Base-by-base conservation (phyloP, 2,329 filamentous ascomycete species). In the Diaporthe aspalathi region DNA sequence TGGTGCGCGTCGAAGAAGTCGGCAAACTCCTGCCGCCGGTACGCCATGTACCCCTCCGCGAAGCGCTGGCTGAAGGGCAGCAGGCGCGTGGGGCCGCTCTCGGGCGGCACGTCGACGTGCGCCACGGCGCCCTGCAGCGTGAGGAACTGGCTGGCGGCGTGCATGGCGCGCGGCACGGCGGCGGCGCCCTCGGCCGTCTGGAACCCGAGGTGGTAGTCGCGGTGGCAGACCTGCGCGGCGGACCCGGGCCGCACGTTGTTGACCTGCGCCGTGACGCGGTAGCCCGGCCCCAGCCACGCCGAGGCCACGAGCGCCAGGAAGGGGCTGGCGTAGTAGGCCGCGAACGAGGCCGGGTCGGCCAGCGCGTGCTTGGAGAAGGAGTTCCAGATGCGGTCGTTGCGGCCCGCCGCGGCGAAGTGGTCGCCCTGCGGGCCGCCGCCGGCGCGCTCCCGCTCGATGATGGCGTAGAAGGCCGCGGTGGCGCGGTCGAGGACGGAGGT, bases 181-280 rank as follows among this genome's bases (percentile, higher is more conserved):
- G 82, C 81, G 53, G 83, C 85, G 1, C 79, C 80, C 8, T 83
- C 83, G 3, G 82, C 76, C 0, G 85, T 87, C 77, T 90, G 88
- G 79, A 91, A 91, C 0, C 89, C 90, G 1, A 92, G 83, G 75
- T 91, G 89, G 76, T 91, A 91, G 76, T 92, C 90, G 1, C 89
- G 83, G 76, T 92, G 90, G 9, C 81, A 82, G 35, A 86, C 84
- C 75, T 92, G 90, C 0, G 90, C 82, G 45, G 83, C 80, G 0
- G 87, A 88, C 22, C 88, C 88, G 0, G 90, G 89, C 52, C 85
- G 84, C 11, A 91, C 89, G 62, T 90, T 84, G 76, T 92, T 92
- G 50, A 90, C 86, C 76, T 91, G 89, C 0, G 88, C 85, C 0
- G 89, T 91, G 53, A 91, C 77, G 27, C 87, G 85, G 77, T 91